Percentiles rank a stretch among this genome's conserved stretches.
phyloP scores from a whole-genome alignment of 345 rosid species.

The Aquilaria sinensis region DNA sequence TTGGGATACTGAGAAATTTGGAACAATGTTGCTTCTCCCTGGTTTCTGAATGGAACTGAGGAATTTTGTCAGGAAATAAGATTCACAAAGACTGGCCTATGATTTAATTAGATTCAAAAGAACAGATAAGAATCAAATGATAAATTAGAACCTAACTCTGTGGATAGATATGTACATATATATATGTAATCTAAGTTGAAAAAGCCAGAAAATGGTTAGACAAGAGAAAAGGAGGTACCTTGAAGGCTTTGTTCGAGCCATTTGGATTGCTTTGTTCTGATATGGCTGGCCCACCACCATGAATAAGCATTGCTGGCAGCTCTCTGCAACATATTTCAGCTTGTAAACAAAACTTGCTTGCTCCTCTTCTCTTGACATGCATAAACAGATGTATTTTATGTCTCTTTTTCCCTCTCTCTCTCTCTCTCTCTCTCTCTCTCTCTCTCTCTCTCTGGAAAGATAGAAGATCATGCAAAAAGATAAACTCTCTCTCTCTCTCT shows the following conservation, averaged over 20 bases:
- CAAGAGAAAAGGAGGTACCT: conserved; percentile 28
- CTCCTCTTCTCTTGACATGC: not conserved
- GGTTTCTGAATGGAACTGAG: no score
- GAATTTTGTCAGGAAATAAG: no score
- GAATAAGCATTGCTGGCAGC: conserved; percentile 90
- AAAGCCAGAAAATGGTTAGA: not conserved
- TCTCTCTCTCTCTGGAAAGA: not conserved
- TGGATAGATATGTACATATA: no score
- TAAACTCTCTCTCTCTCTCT: not conserved
- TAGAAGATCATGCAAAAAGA: no score
- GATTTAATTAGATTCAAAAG: no score
- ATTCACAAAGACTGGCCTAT: no score
- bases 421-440: not conserved
- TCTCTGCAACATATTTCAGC: conserved; percentile 54
- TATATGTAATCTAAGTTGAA: not conserved
- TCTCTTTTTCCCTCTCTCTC: conserved; percentile 2
- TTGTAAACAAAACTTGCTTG: no score
- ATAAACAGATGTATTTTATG: no score
- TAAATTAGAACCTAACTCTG: no score
- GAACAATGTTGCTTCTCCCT: no score
- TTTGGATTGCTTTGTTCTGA: conserved; percentile 88
- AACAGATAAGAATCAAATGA: no score
- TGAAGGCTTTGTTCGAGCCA: conserved; percentile 91
- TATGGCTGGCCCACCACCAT: conserved; percentile 98
- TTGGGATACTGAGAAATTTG: no score